phyloP scores from a whole-genome alignment of 2,329 filamentous ascomycete species.

The Tothia fuscella region DNA sequence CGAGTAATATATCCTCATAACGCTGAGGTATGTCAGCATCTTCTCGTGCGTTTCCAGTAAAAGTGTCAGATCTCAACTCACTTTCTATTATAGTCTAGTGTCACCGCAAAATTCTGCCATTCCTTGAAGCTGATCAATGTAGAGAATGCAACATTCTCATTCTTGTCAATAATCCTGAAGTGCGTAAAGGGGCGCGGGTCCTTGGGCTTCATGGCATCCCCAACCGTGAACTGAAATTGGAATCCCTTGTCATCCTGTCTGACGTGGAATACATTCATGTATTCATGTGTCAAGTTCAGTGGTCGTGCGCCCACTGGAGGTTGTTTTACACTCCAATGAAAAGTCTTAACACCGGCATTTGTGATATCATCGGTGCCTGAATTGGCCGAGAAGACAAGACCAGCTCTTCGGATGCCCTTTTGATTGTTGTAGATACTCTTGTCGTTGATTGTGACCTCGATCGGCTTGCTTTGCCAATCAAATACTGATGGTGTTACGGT shows the following conservation, averaged over 20 bases:
- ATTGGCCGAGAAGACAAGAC: conserved; percentile 37
- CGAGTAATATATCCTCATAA: conserved; percentile 47
- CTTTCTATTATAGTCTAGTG: conserved; percentile 45
- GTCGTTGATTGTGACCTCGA: conserved; percentile 46
- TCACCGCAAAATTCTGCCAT: conserved; percentile 52
- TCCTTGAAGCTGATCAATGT: conserved; percentile 36
- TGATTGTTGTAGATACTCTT: conserved; percentile 46
- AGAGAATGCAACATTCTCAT: conserved; percentile 32
- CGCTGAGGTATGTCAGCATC: conserved; percentile 24
- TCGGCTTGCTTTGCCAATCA: conserved; percentile 32
- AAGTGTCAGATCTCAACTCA: conserved; percentile 22
- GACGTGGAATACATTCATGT: conserved; percentile 35
- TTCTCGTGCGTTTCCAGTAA: neutral
- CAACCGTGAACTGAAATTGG: conserved; percentile 41
- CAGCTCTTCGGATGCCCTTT: conserved; percentile 47
- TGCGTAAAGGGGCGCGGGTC: conserved; percentile 30
- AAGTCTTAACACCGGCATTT: conserved; percentile 44
- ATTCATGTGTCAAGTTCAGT: conserved; percentile 50
- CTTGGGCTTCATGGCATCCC: conserved; percentile 34
- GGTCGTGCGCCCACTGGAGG: conserved; percentile 32
- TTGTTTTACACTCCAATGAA: conserved; percentile 48
- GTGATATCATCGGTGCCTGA: conserved; percentile 40
- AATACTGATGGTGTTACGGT: conserved; percentile 32
- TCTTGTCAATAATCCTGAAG: conserved; percentile 28
- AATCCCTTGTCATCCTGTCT: conserved; percentile 28